These are phyloP conservation scores for Cryptosporidium muris DNA, from an alignment of 169 alveolate species.

Conservation along the genomic window DNA sequence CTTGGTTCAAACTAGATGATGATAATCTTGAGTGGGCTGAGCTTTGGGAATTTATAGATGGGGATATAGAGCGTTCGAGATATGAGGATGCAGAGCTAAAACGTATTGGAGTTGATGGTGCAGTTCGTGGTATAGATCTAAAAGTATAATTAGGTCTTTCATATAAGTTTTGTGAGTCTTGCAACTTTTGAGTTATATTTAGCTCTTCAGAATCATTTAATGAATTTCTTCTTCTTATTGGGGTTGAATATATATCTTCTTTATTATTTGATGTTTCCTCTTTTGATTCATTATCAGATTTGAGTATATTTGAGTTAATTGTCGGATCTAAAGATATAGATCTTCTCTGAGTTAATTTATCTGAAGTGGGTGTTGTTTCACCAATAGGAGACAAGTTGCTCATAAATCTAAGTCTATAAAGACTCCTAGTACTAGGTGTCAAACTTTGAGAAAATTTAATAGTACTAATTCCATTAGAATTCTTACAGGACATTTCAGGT, in stretches of 20 bases:
- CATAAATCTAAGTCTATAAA: conserved; percentile 18
- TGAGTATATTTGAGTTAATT: neutral
- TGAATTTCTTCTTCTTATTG: conserved; percentile 22
- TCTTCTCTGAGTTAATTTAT: conserved; percentile 17
- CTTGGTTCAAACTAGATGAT: conserved; percentile 7
- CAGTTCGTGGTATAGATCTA: neutral
- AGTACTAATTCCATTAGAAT: neutral
- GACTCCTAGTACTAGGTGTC: conserved; percentile 37
- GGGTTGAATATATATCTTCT: conserved; percentile 8
- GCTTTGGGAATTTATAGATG: conserved; percentile 1
- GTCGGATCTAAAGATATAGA: conserved; percentile 38
- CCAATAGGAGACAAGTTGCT: conserved; percentile 16
- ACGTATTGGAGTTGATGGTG: conserved; percentile 7
- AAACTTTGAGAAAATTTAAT: neutral
- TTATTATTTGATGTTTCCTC: neutral
- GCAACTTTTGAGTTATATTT: neutral
- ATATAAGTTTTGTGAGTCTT: neutral
- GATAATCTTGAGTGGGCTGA: neutral
- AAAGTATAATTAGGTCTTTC: neutral
- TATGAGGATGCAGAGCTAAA: conserved; percentile 7
- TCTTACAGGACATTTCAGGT: neutral
- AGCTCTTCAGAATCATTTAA: neutral
- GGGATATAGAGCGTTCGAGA: conserved; percentile 61
- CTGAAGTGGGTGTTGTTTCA: neutral
- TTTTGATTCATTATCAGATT: neutral